Base-by-base conservation (phyloP, 177 flowering plant species). In the Vitis hybrid region DNA sequence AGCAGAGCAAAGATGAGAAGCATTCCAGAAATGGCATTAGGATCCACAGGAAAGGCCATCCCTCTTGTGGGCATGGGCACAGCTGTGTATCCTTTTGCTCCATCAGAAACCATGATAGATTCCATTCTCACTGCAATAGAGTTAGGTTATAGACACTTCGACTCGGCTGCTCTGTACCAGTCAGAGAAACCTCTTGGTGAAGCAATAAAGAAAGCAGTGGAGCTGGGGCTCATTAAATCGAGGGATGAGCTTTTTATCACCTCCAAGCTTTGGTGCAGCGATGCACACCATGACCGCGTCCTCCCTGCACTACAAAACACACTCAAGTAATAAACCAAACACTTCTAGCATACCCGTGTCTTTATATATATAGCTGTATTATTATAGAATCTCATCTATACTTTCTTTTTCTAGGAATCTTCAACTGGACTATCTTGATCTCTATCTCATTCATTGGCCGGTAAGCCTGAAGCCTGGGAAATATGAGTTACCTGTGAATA, bases 241-340 rank as follows among this genome's bases (percentile, higher is more conserved):
- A 75, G 88, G 1, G 74, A 73, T 11, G 81, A 87, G 17, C 72
- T 88, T 54, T 88, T 88, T 67, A 72, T 88, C 63, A 82, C 90
- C 9, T 80, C 86, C 18, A 86, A 86, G 74, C 72, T 85, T 2
- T 83, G 81, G 82, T 70, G 75, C 60, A 60, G 11, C 8, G 71
- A 76, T 49, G 75, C 85, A 8, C 74, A 88, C 52, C 75, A 10
- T n/a, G 78, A 79, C 19, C 80, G 56, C 5, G 84, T 88, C 72
- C 67, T 85, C 3, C 84, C 88, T 2, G 85, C 84, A 1, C 50
- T 83, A 14, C 68, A 68, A 19, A 66, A 48, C 1, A 61, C 75
- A 1, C 82, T 80, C 55, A 14, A 56, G 83, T 81, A 55, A 65
- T 12, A 6, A 48, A 12, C 11, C 11, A 18, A 63, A 26, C 8